A percentile compares a stretch with the other conserved stretches of the same genome.
Conservation (phyloP, 2,329 filamentous ascomycete genomes). For the Chaetomiaceae sp. region DNA sequence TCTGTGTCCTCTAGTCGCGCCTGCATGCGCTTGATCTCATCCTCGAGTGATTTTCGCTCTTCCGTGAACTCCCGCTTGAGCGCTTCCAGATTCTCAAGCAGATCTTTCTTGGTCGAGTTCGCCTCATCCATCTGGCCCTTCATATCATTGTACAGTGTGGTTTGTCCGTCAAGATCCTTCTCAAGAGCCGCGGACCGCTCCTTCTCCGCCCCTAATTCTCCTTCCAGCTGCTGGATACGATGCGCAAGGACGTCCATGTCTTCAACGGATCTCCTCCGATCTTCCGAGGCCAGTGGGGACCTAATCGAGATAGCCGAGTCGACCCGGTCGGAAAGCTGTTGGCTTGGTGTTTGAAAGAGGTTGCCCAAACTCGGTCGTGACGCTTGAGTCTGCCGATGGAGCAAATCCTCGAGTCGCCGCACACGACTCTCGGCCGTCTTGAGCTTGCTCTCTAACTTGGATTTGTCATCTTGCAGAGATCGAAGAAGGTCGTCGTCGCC, state of each 20-base stretch:
- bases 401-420: constrained; percentile 81
- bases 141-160: constrained; percentile 55
- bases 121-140: constrained; percentile 74
- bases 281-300: constrained; percentile 39
- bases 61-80: constrained; percentile 82
- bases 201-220: constrained; percentile 70
- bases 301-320: constrained; percentile 48
- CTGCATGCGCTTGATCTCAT: constrained; percentile 72
- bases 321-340: constrained; percentile 45
- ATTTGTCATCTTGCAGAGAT: constrained; percentile 78
- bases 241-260: constrained; percentile 42
- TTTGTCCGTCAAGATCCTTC: constrained; percentile 60
- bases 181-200: constrained; percentile 63
- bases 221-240: constrained; percentile 63
- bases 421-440: constrained; percentile 86
- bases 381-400: constrained; percentile 73
- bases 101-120: constrained; percentile 87
- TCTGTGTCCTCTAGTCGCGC: constrained; percentile 81
- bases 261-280: constrained; percentile 45
- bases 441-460: constrained; percentile 66
- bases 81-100: constrained; percentile 91
- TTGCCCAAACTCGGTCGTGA: constrained; percentile 51
- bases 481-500: constrained; percentile 80
- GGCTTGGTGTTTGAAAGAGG: constrained; percentile 48
- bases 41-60: constrained; percentile 77